phyloP scores from a whole-genome alignment of 352 stramenopile genomes.

The Pythium phragmitis region DNA sequence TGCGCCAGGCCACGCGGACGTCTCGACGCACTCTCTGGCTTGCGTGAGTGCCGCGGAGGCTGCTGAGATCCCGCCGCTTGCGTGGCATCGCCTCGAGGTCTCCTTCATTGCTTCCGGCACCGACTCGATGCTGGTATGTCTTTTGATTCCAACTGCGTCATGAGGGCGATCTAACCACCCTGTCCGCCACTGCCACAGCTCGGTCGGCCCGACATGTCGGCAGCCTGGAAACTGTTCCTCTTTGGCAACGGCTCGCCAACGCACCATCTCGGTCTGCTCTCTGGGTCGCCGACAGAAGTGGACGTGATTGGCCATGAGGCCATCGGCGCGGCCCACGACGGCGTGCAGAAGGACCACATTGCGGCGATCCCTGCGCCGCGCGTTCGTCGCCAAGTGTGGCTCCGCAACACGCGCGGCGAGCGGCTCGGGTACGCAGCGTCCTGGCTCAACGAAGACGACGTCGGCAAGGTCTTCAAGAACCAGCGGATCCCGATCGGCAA shows the following conservation, averaged over 20 bases:
- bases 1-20: neutral
- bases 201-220: constrained; percentile 54
- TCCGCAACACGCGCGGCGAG: constrained; percentile 69
- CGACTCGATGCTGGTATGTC: constrained; percentile 49
- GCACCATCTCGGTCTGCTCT: constrained; percentile 77
- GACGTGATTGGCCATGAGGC: constrained; percentile 70
- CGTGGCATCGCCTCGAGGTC: constrained; percentile 37
- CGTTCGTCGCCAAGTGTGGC: constrained; percentile 72
- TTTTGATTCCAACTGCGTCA: too few species aligned
- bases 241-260: constrained; percentile 84
- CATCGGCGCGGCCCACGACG: constrained; percentile 42
- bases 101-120: constrained; percentile 28
- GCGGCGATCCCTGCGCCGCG: constrained; percentile 51
- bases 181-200: constrained; percentile 28
- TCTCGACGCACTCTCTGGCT: neutral
- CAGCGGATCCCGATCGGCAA: constrained; percentile 80
- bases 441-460: constrained; percentile 67
- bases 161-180: neutral
- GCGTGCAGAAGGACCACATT: constrained; percentile 41
- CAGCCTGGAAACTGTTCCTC: constrained; percentile 79
- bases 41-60: neutral
- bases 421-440: constrained; percentile 81
- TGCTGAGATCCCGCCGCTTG: neutral
- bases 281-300: constrained; percentile 67
- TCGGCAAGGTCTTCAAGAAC: constrained; percentile 77